Percentiles rank a stretch among this genome's conserved stretches.
phyloP scores from a whole-genome alignment of 495 filamentous ascomycete species.

The Sordaria brevicollis region DNA sequence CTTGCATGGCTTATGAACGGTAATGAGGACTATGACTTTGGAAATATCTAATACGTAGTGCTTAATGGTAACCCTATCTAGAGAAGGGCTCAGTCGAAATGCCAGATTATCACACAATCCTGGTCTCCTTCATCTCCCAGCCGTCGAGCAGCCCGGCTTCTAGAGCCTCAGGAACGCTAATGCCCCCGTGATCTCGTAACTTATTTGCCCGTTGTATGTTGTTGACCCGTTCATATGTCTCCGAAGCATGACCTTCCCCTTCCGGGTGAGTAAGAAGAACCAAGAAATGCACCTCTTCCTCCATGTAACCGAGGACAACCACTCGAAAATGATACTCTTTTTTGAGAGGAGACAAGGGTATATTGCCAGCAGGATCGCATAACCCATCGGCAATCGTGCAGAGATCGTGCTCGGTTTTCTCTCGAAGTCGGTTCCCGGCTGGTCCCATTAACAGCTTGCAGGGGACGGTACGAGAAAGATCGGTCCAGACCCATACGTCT shows the following conservation, averaged over 20 bases:
- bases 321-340: neutral
- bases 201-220: neutral
- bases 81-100: neutral
- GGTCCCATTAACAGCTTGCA: neutral
- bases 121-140: neutral
- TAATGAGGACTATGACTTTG: neutral
- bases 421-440: fast-evolving
- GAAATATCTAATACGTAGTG: neutral
- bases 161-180: neutral
- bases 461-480: neutral
- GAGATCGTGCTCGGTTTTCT: neutral
- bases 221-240: neutral
- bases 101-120: neutral
- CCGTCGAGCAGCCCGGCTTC: neutral
- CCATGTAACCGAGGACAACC: neutral
- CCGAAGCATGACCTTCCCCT: neutral
- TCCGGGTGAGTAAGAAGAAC: neutral
- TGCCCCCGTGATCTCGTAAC: neutral
- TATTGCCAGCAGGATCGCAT: neutral
- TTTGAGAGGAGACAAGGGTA: neutral
- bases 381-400: neutral
- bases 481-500: neutral
- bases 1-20: neutral
- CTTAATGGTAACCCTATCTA: neutral
- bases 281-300: neutral